Conservation (phyloP, 2,329 filamentous ascomycete species). For the Boeremia exigua region DNA sequence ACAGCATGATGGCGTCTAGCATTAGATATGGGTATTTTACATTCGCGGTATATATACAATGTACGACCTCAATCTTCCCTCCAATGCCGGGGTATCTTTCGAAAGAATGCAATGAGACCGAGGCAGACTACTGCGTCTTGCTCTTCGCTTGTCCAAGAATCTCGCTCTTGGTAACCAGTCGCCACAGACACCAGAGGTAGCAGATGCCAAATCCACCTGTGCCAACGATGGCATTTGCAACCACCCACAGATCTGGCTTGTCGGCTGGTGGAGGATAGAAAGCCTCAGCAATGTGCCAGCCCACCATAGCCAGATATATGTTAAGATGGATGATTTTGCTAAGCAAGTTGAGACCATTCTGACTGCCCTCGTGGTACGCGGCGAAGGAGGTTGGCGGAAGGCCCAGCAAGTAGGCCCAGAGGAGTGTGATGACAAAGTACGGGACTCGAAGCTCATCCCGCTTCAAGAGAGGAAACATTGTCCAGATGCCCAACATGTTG, state of each 20-base stretch:
- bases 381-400: slow-evolving; percentile 78
- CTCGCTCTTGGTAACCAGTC: slow-evolving; percentile 66
- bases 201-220: slow-evolving; percentile 84
- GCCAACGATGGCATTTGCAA: slow-evolving; percentile 86
- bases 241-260: slow-evolving; percentile 95
- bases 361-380: slow-evolving; percentile 63
- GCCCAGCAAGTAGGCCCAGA: slow-evolving; percentile 92
- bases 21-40: slow-evolving; percentile 23
- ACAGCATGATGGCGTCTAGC: slow-evolving; percentile 41
- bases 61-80: slow-evolving; percentile 41
- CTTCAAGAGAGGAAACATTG: slow-evolving; percentile 87
- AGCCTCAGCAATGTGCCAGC: slow-evolving; percentile 80
- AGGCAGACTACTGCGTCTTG: slow-evolving; percentile 47
- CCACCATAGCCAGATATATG: slow-evolving; percentile 79
- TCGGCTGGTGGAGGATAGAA: slow-evolving; percentile 70
- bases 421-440: slow-evolving; percentile 80
- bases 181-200: slow-evolving; percentile 90
- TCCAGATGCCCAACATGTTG: slow-evolving; percentile 88
- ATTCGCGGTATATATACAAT: slow-evolving; percentile 24
- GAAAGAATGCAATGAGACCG: not conserved
- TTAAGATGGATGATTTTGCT: slow-evolving; percentile 74
- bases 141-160: slow-evolving; percentile 43
- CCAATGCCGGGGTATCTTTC: slow-evolving; percentile 18
- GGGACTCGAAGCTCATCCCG: slow-evolving; percentile 84
- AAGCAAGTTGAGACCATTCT: slow-evolving; percentile 58